A percentile compares a stretch with the other conserved stretches of the same genome.
These are phyloP conservation scores for Saccharomycodes ludwigii DNA, from an alignment of 805 yeast genomes.

Conservation along the genomic window DNA sequence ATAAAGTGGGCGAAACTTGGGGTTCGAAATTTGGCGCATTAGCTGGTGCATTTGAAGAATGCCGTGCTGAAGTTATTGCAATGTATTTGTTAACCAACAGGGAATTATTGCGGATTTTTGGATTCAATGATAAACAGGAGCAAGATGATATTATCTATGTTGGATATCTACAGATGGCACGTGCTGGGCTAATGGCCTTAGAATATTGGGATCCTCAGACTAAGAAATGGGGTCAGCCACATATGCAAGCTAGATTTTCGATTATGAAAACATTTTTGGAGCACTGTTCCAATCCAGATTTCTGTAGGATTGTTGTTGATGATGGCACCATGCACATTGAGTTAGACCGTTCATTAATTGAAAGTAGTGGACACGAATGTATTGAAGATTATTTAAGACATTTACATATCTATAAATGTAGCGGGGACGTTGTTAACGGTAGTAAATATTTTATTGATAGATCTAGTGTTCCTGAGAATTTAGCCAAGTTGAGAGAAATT, in stretches of 20 bases:
- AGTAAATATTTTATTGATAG: slow-evolving; percentile 48
- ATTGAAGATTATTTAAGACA: slow-evolving; percentile 58
- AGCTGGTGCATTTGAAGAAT: slow-evolving; percentile 85
- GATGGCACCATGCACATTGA: slow-evolving; percentile 47
- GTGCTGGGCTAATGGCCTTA: slow-evolving; percentile 75
- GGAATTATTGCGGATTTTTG: slow-evolving; percentile 61
- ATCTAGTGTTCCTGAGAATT: slow-evolving; percentile 54
- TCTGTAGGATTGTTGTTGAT: slow-evolving; percentile 40
- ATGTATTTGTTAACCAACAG: slow-evolving; percentile 63
- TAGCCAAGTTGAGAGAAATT: slow-evolving; percentile 52
- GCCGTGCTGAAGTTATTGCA: slow-evolving; percentile 87
- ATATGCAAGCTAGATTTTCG: slow-evolving; percentile 86
- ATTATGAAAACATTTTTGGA: slow-evolving; percentile 64
- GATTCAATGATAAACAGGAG: slow-evolving; percentile 40
- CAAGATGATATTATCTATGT: slow-evolving; percentile 54
- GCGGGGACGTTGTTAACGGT: slow-evolving; percentile 62
- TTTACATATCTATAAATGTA: slow-evolving; percentile 68
- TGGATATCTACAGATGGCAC: slow-evolving; percentile 70
- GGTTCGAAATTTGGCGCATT: slow-evolving; percentile 71
- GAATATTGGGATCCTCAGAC: slow-evolving; percentile 81
- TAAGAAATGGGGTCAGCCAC: slow-evolving; percentile 88
- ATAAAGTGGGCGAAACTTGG: slow-evolving; percentile 81
- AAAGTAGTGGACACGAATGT: slow-evolving; percentile 58
- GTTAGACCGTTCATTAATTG: slow-evolving; percentile 51
- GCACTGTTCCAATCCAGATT: slow-evolving; percentile 38